Base-by-base conservation (phyloP, 2,329 filamentous ascomycete species). In the Paecilomyces variotii region DNA sequence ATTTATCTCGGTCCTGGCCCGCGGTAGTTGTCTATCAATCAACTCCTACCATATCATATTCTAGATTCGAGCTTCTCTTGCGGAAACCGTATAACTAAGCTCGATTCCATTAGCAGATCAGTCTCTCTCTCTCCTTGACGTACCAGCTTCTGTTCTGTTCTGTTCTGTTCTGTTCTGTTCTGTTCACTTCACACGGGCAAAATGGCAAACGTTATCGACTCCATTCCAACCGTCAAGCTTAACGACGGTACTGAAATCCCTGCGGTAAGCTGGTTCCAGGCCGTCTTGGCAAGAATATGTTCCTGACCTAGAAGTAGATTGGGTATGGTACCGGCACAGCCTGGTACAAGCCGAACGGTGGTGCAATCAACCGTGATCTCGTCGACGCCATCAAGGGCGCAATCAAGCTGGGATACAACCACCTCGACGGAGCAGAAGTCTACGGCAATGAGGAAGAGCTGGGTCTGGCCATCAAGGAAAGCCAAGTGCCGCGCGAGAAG, bases 281-380 rank as follows among this genome's bases (percentile, higher is more conserved):
- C n/a, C 54, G 53, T 19, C 56, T 51, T 50, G 19, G 12, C 9
- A 7, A 32, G 55, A 49, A n/a, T n/a, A 24, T 55, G 54, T 27
- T 39, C 54, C 55, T 54, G 25, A 54, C 14, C 30, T 35, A 19
- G 10, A 19, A 19, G 14, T 26, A 84, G 82, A 71, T 87, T 19
- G 84, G 77, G 25, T 87, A 84, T 71, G 84, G 85, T 27, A 82
- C 81, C 0, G 85, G 85, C 30, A 87, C 85, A 0, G 82, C 83
- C 1, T 87, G 84, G 84, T 86, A 77, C 69, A 88, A 88, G 70
- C 71, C 63, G 1, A 74, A 75, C 1, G 76, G 78, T 7, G 76
- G 74, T 53, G 75, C 66, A 10, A 74, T 84, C 56, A 82, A 87
- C 64, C 78, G 81, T 52, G 74, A 74, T 6, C 75, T 81, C 55